Conservation (phyloP, 306 rosid genomes). For the Clitoria ternatea region DNA sequence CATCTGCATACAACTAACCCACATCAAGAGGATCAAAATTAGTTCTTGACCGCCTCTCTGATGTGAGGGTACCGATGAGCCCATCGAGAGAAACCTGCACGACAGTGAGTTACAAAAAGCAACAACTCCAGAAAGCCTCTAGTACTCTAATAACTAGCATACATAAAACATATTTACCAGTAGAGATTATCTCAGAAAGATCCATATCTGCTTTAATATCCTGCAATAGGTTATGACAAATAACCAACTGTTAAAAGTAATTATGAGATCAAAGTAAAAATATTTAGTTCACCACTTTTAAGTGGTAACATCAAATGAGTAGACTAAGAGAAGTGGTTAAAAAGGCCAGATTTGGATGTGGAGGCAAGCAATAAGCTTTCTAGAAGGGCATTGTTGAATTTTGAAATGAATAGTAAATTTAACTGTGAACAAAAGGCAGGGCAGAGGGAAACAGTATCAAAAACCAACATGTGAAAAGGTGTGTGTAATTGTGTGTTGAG, state of each 20-base stretch:
- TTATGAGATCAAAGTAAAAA: neutral
- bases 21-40: conserved; percentile 6
- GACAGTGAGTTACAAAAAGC: neutral
- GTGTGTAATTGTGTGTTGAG: neutral
- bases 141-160: neutral
- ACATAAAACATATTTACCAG: conserved; percentile 40
- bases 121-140: neutral
- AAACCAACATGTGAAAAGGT: neutral
- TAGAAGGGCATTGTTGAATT: neutral
- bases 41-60: conserved; percentile 40
- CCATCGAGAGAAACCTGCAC: conserved; percentile 77
- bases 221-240: conserved; percentile 41
- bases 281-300: neutral
- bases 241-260: neutral
- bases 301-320: neutral
- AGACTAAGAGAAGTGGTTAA: neutral
- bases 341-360: neutral
- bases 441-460: neutral
- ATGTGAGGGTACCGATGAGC: conserved; percentile 59
- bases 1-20: conserved; percentile 6
- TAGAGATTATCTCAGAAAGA: conserved; percentile 62
- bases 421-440: neutral
- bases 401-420: neutral
- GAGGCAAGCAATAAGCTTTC: neutral
- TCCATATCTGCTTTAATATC: conserved; percentile 53